Evolutionary conservation across 2,329 filamentous ascomycete species (phyloP), one percentile per base, ranked within the genome.

Genomic region (Cladosporium sp.): DNA sequence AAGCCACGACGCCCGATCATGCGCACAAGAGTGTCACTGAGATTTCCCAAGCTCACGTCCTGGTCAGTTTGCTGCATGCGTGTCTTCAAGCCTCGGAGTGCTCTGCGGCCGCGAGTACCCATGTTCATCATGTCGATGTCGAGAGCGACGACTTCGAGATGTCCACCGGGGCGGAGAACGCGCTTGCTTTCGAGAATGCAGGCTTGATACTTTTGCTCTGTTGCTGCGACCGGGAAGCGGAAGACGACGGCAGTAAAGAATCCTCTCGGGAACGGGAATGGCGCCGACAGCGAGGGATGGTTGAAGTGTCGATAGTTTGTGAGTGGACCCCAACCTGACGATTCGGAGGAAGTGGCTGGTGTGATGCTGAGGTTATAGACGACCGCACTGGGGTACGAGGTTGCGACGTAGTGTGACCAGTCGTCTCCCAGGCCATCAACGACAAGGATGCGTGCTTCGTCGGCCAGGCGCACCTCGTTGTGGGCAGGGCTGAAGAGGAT

Each of bases 351-450:
- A 18, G 38, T 30, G 32, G 61, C 4, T 12, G 44, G 41, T 28
- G 65, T 38, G 36, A 62, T 32, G 47, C 52, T 51, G 28, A 94
- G 83, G 74, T 93, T 92, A 80, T 92, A 94, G 68, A 95, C 90
- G 1, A 87, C 89, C 0, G 89, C 89, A 0, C 84, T 83, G 0
- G 90, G 89, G 70, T 94, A 94, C 0, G 90, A 92, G 74, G 93
- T 87, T 7, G 92, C 90, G 24, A 91, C 91, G 71, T 93, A 94
- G 76, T 92, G 93, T 0, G 91, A 93, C 92, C 92, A 95, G 74
- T 95, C 92, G 73, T 93, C 93, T n/a, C 92, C 92, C 34, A 95
- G 87, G 5, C 92, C 92, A 78, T 95, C 92, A 65, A 95, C 85
- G 21, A 95, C 89, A 3, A 95, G 83, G 30, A 95, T 87, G 81